Evolutionary conservation across 1,284 basidiomycete species (phyloP).

Genomic region (Heterobasidion irregulare): DNA sequence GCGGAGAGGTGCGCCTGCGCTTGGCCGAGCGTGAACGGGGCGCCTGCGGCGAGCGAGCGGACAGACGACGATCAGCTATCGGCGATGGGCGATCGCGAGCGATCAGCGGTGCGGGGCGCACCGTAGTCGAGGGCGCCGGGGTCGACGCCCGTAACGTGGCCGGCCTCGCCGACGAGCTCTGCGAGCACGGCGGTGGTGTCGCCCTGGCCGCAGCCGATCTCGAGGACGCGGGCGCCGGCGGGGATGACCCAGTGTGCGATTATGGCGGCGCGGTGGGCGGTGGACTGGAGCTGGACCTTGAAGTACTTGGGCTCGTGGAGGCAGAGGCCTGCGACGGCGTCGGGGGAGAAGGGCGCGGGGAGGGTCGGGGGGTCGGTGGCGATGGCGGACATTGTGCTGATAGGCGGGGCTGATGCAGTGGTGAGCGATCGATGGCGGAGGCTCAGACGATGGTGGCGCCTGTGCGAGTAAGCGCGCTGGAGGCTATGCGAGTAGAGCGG

Average conservation of each 20-base stretch:
- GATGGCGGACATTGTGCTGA: not conserved
- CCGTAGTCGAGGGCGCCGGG: conserved; percentile 32
- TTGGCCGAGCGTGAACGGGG: conserved; percentile 30
- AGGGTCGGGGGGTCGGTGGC: not conserved
- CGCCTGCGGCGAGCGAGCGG: conserved; percentile 17
- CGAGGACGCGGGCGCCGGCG: conserved; percentile 24
- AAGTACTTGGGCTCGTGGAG: conserved; percentile 9
- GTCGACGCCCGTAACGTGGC: conserved; percentile 32
- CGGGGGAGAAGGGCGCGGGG: not conserved
- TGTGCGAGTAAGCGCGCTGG: no score
- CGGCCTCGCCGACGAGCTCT: conserved; percentile 24
- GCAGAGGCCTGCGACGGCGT: conserved; percentile 12
- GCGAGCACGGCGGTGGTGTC: conserved; percentile 33
- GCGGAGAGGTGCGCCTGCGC: conserved; percentile 27
- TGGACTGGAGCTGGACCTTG: conserved; percentile 17
- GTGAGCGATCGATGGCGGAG: no score
- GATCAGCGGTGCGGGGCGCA: conserved; percentile 3
- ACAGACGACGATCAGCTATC: not conserved
- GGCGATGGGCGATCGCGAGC: not conserved
- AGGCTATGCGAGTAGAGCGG: no score
- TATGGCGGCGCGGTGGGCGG: conserved; percentile 27
- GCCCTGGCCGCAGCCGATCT: conserved; percentile 36
- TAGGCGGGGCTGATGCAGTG: not conserved
- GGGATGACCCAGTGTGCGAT: conserved; percentile 24
- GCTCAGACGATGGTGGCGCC: no score